A percentile compares a stretch with the other conserved stretches of the same genome.
These are phyloP conservation scores for Talaromyces funiculosus DNA, from an alignment of 2,329 filamentous ascomycete genomes.

Conservation along the genomic window DNA sequence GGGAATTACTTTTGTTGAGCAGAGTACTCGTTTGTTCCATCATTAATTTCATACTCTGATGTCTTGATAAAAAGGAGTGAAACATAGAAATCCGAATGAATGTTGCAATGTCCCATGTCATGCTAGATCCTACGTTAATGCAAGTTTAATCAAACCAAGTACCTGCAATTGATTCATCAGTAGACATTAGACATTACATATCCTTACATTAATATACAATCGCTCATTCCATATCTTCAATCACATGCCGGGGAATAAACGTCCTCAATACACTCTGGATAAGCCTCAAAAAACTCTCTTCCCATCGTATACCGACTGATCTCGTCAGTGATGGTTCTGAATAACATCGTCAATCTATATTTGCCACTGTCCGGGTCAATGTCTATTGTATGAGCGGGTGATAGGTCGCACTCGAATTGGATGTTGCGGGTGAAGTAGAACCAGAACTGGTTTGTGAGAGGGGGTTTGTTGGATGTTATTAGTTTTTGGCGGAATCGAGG, in stretches of 20 bases:
- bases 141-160: not conserved
- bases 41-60: conserved; percentile 53
- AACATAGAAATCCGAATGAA: too few relatives aligned
- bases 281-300: not conserved
- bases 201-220: not conserved
- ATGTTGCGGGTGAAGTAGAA: not conserved
- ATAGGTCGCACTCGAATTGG: not conserved
- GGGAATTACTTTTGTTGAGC: conserved; percentile 90
- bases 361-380: not conserved
- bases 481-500: conserved; percentile 4
- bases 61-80: not conserved
- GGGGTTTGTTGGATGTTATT: not conserved
- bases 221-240: not conserved
- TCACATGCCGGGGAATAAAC: not conserved
- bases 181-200: not conserved
- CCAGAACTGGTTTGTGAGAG: conserved; percentile 5
- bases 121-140: not conserved
- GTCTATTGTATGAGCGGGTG: not conserved
- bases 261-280: conserved; percentile 3
- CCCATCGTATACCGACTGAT: conserved; percentile 2
- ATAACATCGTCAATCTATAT: not conserved
- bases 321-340: not conserved
- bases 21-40: conserved; percentile 90
- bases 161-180: not conserved
- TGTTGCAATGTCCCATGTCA: not conserved